Base-by-base conservation (phyloP, 2,329 filamentous ascomycete genomes). In the Aspergillus fischeri region DNA sequence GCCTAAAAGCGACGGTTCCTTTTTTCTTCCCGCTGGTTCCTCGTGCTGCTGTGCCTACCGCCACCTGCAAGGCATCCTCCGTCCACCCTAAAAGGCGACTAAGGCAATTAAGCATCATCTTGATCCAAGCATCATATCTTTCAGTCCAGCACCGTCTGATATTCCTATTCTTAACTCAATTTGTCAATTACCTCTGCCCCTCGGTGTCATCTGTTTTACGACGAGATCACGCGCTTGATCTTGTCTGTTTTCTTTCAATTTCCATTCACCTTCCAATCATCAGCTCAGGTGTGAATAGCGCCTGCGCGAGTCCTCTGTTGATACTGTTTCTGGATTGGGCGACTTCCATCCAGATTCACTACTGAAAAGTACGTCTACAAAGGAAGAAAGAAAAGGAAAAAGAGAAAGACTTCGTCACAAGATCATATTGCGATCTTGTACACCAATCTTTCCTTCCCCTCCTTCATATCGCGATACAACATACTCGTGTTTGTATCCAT, bases 91-190 rank as follows among this genome's bases (percentile, higher is more conserved):
- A 72, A 64, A 66, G 66, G 64, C 62, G 63, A 71, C 72, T 73
- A 74, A 72, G 61, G 61, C 65, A 61, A 71, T 73, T 74, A 74
- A 74, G 72, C 72, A 73, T 72, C 71, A 60, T 60, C 21, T 27
- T 53, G 58, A 47, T 51, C 59, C 57, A 38, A 47, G 54, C 61
- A 57, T 65, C 59, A 55, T 47, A 58, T 59, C 59, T 56, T 58
- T 56, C 60, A 59, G 68, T 65, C 64, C 59, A 63, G 58, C 62
- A 61, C 54, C 63, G 55, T 52, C 25, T 50, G 44, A 52, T 24
- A 25, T 24, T 14, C 14, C 11, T 47, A 47, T 47, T 14, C 14
- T 47, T 47, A 47, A 24, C 24, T 14, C 11, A 24, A 11, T 47
- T 27, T 47, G 21, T 44, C 20, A 20, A 20, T 20, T 44, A 44